A percentile compares a stretch with the other conserved stretches of the same genome.
phyloP scores from a whole-genome alignment of 2,329 filamentous ascomycete genomes.

The Pestalotiopsis sp. region DNA sequence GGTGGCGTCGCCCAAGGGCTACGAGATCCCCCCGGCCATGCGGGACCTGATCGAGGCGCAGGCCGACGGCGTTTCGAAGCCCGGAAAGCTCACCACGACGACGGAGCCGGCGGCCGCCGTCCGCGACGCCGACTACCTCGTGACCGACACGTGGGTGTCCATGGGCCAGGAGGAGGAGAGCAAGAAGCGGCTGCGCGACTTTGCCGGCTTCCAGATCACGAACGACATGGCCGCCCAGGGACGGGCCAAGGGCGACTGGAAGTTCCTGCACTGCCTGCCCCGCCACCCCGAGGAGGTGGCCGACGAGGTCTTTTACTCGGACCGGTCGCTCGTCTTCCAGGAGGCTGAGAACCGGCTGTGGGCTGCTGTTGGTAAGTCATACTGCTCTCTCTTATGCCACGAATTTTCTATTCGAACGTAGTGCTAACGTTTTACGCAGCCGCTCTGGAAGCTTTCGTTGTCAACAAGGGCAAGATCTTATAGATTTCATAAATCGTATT shows the following conservation, averaged over 20 bases:
- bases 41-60: conserved; percentile 70
- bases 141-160: conserved; percentile 97
- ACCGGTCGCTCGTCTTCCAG: conserved; percentile 83
- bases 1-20: conserved; percentile 85
- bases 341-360: conserved; percentile 96
- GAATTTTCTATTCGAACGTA: neutral
- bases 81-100: conserved; percentile 75
- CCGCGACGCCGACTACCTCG: conserved; percentile 83
- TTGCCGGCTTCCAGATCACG: conserved; percentile 90
- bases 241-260: conserved; percentile 87
- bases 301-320: conserved; percentile 92
- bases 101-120: conserved; percentile 82
- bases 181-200: conserved; percentile 75
- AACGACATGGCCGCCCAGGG: conserved; percentile 80
- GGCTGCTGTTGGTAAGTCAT: conserved; percentile 73
- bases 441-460: conserved; percentile 84
- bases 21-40: conserved; percentile 79
- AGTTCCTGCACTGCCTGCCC: conserved; percentile 98
- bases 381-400: neutral
- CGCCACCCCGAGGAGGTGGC: conserved; percentile 90
- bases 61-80: conserved; percentile 54
- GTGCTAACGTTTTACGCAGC: conserved; percentile 45
- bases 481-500: conserved; percentile 21
- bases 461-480: conserved; percentile 84
- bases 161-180: conserved; percentile 96